phyloP scores from a whole-genome alignment of 2,329 filamentous ascomycete genomes.

The Paraphaeosphaeria minitans region DNA sequence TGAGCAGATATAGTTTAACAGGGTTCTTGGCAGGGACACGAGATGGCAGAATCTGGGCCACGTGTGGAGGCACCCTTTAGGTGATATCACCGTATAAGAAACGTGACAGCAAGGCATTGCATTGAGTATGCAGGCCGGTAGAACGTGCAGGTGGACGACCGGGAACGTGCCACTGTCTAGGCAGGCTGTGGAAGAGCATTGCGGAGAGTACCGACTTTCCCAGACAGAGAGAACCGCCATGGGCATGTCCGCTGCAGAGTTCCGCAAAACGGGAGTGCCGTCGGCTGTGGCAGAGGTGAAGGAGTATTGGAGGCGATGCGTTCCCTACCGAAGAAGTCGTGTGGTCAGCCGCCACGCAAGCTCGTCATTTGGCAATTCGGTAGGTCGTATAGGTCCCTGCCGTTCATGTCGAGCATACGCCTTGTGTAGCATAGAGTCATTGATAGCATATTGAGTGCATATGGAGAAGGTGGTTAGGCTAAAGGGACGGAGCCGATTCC shows the following conservation, averaged over 20 bases:
- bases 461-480: conserved; percentile 38
- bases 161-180: conserved; percentile 11
- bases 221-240: conserved; percentile 7
- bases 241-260: conserved; percentile 17
- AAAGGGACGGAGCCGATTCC: conserved; percentile 28
- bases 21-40: conserved; percentile 29
- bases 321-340: conserved; percentile 14
- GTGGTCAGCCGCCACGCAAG: conserved; percentile 28
- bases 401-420: conserved; percentile 27
- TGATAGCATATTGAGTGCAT: conserved; percentile 37
- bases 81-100: conserved; percentile 18
- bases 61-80: conserved; percentile 25
- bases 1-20: conserved; percentile 18
- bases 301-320: conserved; percentile 32
- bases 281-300: conserved; percentile 5
- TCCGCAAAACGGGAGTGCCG: conserved; percentile 5
- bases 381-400: conserved; percentile 25
- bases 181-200: neutral
- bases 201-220: neutral
- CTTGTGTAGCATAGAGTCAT: conserved; percentile 23
- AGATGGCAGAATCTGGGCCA: conserved; percentile 22
- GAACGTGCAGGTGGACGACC: conserved; percentile 18
- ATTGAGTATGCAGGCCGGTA: conserved; percentile 17
- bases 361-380: conserved; percentile 30
- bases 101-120: conserved; percentile 16